phyloP scores from a whole-genome alignment of 2,329 filamentous ascomycete genomes.

The Blastomyces gilchristii region DNA sequence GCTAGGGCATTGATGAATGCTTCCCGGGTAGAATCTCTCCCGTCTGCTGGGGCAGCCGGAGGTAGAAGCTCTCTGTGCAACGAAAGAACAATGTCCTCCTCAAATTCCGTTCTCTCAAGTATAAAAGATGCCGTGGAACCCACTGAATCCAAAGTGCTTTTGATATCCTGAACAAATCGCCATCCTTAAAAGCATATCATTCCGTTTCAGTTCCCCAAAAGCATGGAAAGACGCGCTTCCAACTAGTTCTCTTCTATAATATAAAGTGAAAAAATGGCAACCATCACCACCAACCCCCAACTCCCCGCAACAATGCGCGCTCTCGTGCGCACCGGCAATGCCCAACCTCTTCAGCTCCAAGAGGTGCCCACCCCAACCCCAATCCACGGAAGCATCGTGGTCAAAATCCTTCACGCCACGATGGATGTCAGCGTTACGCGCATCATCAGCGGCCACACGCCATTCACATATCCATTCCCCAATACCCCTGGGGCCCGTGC shows the following conservation, averaged over 20 bases:
- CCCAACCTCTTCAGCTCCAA: constrained; percentile 10
- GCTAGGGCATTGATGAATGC: neutral
- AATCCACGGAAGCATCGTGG: constrained; percentile 14
- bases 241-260: neutral
- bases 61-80: neutral
- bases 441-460: constrained; percentile 8
- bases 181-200: neutral
- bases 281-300: neutral
- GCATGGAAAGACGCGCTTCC: neutral
- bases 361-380: constrained; percentile 9
- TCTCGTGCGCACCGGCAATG: constrained; percentile 10
- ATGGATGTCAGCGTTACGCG: constrained; percentile 7
- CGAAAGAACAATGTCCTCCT: neutral
- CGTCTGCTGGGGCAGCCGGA: neutral
- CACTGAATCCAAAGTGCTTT: neutral
- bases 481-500: constrained; percentile 26
- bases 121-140: neutral
- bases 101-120: neutral
- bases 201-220: neutral
- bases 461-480: constrained; percentile 11
- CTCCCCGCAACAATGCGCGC: constrained; percentile 11
- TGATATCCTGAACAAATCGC: neutral
- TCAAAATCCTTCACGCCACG: constrained; percentile 11
- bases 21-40: neutral
- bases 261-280: neutral